Evolutionary conservation across 179 eudicot species (phyloP), one percentile per base, ranked within the genome.

Genomic region (Sideroxylon spinosum): DNA sequence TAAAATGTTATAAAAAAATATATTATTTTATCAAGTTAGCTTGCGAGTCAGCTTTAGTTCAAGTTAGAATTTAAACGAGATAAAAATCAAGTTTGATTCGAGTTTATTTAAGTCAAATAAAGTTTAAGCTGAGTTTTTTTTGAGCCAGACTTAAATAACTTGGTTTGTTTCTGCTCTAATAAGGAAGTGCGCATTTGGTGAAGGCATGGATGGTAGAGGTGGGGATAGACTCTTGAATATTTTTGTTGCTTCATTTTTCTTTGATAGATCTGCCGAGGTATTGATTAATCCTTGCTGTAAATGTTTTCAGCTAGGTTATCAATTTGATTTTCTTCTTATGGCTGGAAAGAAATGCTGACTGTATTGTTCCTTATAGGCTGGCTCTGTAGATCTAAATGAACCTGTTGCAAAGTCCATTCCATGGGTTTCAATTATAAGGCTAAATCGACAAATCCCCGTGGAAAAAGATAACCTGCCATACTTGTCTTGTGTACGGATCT

Each of bases 201-300:
- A 29, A 94, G 59, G 82, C 93, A 20, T 95, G 99, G 99, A 87
- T 76, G 98, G 98, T 70, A 98, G 98, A 13, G 90, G 96, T 23
- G 98, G 99, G 14, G 94, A 89, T 78, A 98, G 99, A 49, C 98
- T 89, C 78, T 90, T 88, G 86, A 90, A 91, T 82, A 75, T 95
- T 32, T 93, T 90, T 83, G 97, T 95, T 77, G 99, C 99, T 63
- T 95, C 99, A 3, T 95, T 93, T 77, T 95, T 95, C 91, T 95
- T 87, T 71, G 99, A 95, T 75, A 86, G 98, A 87, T 98, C 99
- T 78, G 98, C 93, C 60, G 92, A 95, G 99, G 99, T 95, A 86
- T 78, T 49, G 17, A 19, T 75, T 26, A 7, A n/a, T 16, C 68
- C 53, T 50, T 52, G 26, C 11, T 62, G 64, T 64, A 4, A 19